Base-by-base conservation (phyloP, 306 rosid genomes). In the Lotus japonicus region DNA sequence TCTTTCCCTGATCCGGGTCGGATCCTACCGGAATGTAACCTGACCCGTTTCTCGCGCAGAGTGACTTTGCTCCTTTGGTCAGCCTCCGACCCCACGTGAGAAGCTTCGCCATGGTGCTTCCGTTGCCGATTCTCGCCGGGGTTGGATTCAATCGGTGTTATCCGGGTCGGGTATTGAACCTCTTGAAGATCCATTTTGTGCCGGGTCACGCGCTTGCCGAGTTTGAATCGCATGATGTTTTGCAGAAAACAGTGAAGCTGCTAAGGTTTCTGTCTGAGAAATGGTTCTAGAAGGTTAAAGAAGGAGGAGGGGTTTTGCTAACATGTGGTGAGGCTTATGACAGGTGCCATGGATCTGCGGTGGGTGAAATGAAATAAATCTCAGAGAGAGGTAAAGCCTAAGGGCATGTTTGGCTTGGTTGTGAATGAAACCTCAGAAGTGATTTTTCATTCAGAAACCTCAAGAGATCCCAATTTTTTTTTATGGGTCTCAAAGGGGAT, bases 341-440 rank as follows among this genome's bases (percentile, higher is more conserved):
- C 45, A 86, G 9, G n/a, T 87, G 85, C 88, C 94, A 86, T 9
- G 94, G 94, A 58, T 88, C 92, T 5, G n/a, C n/a, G n/a, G n/a
- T n/a, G n/a, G n/a, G n/a, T n/a, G n/a, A n/a, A n/a, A n/a, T n/a
- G n/a, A n/a, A n/a, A n/a, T n/a, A 21, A 21, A 21, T 3, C 26
- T 21, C n/a, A 70, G 89, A 84, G 21, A 88, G 84, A 43, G 84
- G 80, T 0, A 59, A 23, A 41, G 97, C n/a, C n/a, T n/a, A n/a
- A n/a, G n/a, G n/a, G 92, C 63, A 84, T 88, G 70, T 88, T 91
- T 10, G 86, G 82, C 91, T 88, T 82, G 21, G 66, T 28, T 26
- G 13, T 39, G 15, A 51, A 28, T 11, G 4, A 14, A 15, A 69
- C 43, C 49, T 62, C 38, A 33, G 21, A 23, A 46, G 38, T 9